phyloP scores from a whole-genome alignment of 177 flowering plant genomes.

The Vitis hybrid region DNA sequence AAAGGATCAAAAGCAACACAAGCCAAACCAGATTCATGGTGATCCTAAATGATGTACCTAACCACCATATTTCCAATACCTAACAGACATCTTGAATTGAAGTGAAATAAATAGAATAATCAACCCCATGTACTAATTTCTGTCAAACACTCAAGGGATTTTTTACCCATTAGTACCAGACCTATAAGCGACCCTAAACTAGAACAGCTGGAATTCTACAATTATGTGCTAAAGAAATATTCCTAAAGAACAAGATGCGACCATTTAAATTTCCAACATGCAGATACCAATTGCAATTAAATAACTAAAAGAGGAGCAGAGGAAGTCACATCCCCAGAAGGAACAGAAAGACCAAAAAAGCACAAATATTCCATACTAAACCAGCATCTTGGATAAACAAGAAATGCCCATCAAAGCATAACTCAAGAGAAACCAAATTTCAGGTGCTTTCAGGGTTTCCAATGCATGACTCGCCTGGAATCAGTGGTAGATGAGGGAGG shows the following conservation, averaged over 20 bases:
- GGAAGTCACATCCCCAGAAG: background rate
- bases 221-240: background rate
- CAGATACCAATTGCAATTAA: background rate
- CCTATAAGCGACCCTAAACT: background rate
- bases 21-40: slow-evolving; percentile 34
- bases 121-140: background rate
- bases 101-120: background rate
- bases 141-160: background rate
- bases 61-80: background rate
- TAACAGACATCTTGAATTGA: background rate
- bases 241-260: background rate
- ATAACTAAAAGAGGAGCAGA: background rate
- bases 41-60: background rate
- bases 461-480: background rate
- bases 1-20: slow-evolving; percentile 19
- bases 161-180: background rate
- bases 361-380: background rate
- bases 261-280: background rate
- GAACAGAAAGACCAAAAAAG: background rate
- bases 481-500: background rate
- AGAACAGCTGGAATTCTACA: background rate
- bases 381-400: background rate
- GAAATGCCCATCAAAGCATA: background rate
- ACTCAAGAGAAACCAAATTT: background rate
- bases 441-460: background rate